phyloP scores from a whole-genome alignment of 2,329 filamentous ascomycete genomes.

The Epichloe typhina region DNA sequence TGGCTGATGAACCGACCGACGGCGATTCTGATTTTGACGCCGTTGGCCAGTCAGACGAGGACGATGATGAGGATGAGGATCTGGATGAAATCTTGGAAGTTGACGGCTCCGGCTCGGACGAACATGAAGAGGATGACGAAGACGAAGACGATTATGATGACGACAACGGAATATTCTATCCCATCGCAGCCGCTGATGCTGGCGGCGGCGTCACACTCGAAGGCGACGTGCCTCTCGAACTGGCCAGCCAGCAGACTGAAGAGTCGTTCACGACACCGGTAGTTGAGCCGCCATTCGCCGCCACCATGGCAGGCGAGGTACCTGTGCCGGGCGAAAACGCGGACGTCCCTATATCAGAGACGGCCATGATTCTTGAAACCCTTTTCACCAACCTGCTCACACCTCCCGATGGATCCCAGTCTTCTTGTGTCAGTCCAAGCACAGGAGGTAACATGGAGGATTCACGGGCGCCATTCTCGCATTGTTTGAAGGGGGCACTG shows the following conservation, averaged over 20 bases:
- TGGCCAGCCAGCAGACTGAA: background rate
- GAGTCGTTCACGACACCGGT: background rate
- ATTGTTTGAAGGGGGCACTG: constrained; percentile 1
- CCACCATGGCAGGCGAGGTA: background rate
- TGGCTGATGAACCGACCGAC: constrained; percentile 2
- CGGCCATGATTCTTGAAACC: background rate
- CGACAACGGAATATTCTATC: background rate
- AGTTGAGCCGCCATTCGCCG: background rate
- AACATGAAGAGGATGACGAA: background rate
- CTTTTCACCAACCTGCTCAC: background rate
- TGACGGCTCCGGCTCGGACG: background rate
- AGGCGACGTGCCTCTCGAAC: background rate
- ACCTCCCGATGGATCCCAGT: background rate
- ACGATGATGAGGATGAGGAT: constrained; percentile 9
- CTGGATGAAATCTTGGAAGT: background rate
- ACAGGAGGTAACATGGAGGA: background rate
- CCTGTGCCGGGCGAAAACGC: background rate
- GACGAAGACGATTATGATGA: background rate
- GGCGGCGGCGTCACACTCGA: background rate
- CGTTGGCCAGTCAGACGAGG: constrained; percentile 8
- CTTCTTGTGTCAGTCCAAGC: background rate
- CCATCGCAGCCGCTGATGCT: background rate
- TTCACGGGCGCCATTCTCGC: background rate
- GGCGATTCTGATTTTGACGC: constrained; percentile 9
- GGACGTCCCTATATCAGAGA: background rate